Base-by-base conservation (phyloP, 1,284 basidiomycete species). In the Peniophora sp. region DNA sequence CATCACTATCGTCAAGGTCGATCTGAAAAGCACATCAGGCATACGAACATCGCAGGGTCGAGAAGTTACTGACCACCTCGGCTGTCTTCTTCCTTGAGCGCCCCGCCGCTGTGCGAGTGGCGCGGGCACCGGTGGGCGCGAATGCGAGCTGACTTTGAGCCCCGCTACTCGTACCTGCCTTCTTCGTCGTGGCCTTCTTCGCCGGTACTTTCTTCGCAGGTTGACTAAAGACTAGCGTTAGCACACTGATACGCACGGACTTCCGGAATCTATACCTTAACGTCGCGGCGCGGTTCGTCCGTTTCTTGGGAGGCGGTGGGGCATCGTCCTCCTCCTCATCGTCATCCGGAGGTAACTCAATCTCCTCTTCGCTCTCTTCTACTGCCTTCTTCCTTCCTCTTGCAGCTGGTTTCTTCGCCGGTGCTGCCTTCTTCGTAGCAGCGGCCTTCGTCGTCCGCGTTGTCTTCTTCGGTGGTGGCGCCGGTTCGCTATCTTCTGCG, bases 261-360 rank as follows among this genome's bases (percentile, higher is more conserved):
- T 36, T 34, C 6, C 11, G 20, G 27, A 39, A 47, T 12, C 53
- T 62, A 67, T 52, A 85, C 81, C 78, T 85, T 36, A 83, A 61
- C 10, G 84, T 74, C 11, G 83, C 78, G 19, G 82, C 79, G 50
- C 85, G 73, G 59, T 77, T 84, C n/a, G 81, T 81, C 54, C 73
- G 73, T 60, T 85, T 85, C 23, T 67, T 58, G 3, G 75, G 64
- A 44, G 73, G 74, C 2, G 65, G 64, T 1, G 69, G 73, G 38
- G 79, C 78, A 8, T 82, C 78, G 2, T 71, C 65, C n/a, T 82
- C 79, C 1, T 80, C 77, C 12, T 80, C 77, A 14, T 74, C 73
- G 5, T 78, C 79, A 23, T 78, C 74, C 25, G 47, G 38, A 51
- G 47, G 46, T n/a, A 41, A 49, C 12, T 20, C 24, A 1, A 62